Evolutionary conservation across 225 moss, liverwort and hornwort genomes (phyloP), one percentile per base, ranked within the genome.

Genomic region (Lunularia cruciata): DNA sequence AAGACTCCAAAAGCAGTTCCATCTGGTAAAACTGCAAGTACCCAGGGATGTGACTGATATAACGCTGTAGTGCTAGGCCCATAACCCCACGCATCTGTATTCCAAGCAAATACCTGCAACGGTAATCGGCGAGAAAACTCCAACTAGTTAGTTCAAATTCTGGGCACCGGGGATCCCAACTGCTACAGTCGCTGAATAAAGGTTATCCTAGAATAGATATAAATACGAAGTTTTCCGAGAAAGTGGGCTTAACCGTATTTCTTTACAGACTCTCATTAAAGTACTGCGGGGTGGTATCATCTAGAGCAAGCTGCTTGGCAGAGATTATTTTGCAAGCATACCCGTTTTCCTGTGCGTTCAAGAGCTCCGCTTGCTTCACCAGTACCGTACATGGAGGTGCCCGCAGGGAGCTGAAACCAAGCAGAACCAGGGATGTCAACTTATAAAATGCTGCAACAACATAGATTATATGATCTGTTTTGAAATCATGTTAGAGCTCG

Each of bases 11-110:
- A 79, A 1, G 89, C 77, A 58, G 87, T 86, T 19, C 98, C 98
- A 63, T 72, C 89, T 11, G 86, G 83, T 28, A 98, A 73, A 19
- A 98, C 83, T 47, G 85, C 85, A 64, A 98, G 89, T 47, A 98
- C 86, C 93, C 93, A 98, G 0, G 93, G 98, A 73, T 98, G 98
- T 34, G 93, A 84, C 65, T 98, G 98, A 72, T 98, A 98, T 4
- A 98, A 72, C 12, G 89, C 70, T 69, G 78, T 84, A 0, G 98
- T 98, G 75, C 85, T 90, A 28, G 79, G 83, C 8, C 86, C 89
- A 63, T 98, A 98, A 13, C 93, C 98, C 90, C 91, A 93, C 3
- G 98, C 91, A 86, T 98, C 98, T 13, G 93, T 89, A 56, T 98
- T 98, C 98, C 98, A 98, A 23, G 87, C 83, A 43, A 87, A 88